Base-by-base conservation (phyloP, 2,329 filamentous ascomycete species). In the Hymenoscyphus fraxineus region DNA sequence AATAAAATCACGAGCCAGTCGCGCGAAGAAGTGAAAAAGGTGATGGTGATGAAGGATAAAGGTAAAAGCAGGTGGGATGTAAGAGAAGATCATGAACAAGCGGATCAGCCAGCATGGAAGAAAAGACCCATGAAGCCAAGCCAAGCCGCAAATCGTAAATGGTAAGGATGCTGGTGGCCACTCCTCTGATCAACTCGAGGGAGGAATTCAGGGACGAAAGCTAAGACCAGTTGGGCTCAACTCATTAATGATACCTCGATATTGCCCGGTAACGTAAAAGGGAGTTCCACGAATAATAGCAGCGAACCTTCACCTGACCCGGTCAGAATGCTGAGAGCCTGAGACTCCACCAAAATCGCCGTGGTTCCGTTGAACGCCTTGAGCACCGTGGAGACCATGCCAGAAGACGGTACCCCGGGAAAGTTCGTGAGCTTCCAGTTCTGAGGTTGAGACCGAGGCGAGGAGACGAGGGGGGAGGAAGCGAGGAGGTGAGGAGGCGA, bases 1-100 rank as follows among this genome's bases (percentile, higher is more conserved):
- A 72, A 61, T 60, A 66, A 69, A 60, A 41, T 67, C 72, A 75
- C 73, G 73, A 74, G 63, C 73, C 73, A 74, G 73, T 65, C 72
- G 73, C 73, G 72, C 68, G 59, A 64, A 71, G 68, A 73, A 68
- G 55, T 62, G 62, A 69, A 69, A 60, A 59, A 67, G 19, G 22
- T 40, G 58, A 39, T 64, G 38, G 62, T 63, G 65, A 16, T 47
- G 58, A 67, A 64, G 64, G 58, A 67, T 61, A 64, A 62, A 57
- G 47, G 56, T 61, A 65, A 67, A 63, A 65, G 67, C 69, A 62
- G 58, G 60, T 40, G 67, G 64, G 58, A 64, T 66, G 66, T 64
- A 64, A 67, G 70, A 62, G 59, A 61, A 57, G 61, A 41, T 35
- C n/a, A 57, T 10, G 51, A 62, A 47, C 27, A 31, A 55, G 56